These are phyloP conservation scores for Zarea fungicola DNA, from an alignment of 2,329 filamentous ascomycete species.

Conservation along the genomic window DNA sequence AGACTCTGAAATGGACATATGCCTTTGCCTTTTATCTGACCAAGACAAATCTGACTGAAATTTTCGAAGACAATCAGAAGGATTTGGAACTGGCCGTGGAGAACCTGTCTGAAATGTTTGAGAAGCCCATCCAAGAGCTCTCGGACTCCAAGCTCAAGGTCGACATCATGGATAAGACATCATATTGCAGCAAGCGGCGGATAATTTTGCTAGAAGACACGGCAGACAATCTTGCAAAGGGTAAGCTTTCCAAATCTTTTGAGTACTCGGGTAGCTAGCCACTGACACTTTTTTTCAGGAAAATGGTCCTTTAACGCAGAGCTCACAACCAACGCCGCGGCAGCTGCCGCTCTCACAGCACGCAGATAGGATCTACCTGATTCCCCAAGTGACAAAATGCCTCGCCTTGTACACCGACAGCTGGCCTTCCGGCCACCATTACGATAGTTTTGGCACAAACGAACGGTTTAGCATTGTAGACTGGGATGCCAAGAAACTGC, in stretches of 20 bases:
- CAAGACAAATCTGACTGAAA: slow-evolving; percentile 90
- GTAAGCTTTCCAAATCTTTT: slow-evolving; percentile 47
- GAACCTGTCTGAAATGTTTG: slow-evolving; percentile 97
- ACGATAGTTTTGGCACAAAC: no score
- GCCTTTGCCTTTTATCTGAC: slow-evolving; percentile 98
- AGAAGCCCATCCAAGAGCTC: slow-evolving; percentile 87
- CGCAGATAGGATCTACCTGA: neutral
- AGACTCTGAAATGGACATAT: slow-evolving; percentile 98
- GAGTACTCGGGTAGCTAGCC: slow-evolving; percentile 21
- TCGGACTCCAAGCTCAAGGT: slow-evolving; percentile 87
- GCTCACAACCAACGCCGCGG: slow-evolving; percentile 21
- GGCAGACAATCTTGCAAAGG: slow-evolving; percentile 82
- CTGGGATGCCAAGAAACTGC: no score
- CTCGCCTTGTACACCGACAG: no score
- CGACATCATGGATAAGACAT: slow-evolving; percentile 97
- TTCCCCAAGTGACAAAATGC: no score
- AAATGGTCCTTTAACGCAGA: slow-evolving; percentile 41
- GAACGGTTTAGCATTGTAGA: no score
- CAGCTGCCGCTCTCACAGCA: neutral
- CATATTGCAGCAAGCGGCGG: slow-evolving; percentile 90
- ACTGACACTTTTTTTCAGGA: slow-evolving; percentile 25
- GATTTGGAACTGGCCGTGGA: slow-evolving; percentile 97
- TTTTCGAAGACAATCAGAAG: slow-evolving; percentile 98
- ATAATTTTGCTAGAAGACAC: slow-evolving; percentile 89
- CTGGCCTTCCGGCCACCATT: no score